These are phyloP conservation scores for Fusarium sp. DNA, from an alignment of 2,329 filamentous ascomycete species.

Conservation along the genomic window DNA sequence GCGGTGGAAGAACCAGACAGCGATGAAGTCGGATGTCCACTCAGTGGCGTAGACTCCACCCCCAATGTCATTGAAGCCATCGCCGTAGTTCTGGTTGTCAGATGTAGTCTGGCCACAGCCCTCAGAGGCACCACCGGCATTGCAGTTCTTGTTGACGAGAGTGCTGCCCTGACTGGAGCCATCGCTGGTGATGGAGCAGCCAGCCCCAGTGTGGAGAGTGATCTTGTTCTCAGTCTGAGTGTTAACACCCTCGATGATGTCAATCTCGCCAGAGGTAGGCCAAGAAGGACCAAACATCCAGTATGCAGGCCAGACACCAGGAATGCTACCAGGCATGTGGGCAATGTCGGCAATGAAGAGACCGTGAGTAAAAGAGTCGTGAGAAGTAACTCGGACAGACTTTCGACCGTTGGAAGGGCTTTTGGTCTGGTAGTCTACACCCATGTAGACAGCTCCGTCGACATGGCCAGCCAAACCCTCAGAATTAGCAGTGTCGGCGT, in stretches of 20 bases:
- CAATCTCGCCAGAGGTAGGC: conserved; percentile 80
- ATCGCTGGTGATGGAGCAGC: conserved; percentile 68
- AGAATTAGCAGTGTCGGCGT: conserved; percentile 68
- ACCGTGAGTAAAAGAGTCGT: conserved; percentile 74
- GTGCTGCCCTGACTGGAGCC: conserved; percentile 62
- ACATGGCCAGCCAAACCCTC: conserved; percentile 69
- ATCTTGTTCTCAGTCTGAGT: conserved; percentile 69
- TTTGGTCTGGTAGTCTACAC: conserved; percentile 73
- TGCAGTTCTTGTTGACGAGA: conserved; percentile 68
- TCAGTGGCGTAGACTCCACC: conserved; percentile 82
- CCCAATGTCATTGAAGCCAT: conserved; percentile 76
- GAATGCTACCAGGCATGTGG: conserved; percentile 80
- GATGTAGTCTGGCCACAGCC: conserved; percentile 72
- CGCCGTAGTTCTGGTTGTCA: conserved; percentile 70
- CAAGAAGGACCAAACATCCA: conserved; percentile 77
- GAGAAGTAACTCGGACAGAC: conserved; percentile 78
- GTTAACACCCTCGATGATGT: conserved; percentile 85
- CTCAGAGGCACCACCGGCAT: conserved; percentile 62
- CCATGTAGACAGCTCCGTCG: conserved; percentile 73
- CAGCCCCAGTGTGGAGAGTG: conserved; percentile 75
- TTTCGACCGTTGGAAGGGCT: conserved; percentile 71
- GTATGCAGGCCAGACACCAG: conserved; percentile 83
- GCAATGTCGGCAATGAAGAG: conserved; percentile 79
- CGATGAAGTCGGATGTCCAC: conserved; percentile 80
- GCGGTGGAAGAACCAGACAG: conserved; percentile 86